Evolutionary conservation across 2,329 filamentous ascomycete species (phyloP), one percentile per base, ranked within the genome.

Genomic region (Dactylellina sp.): DNA sequence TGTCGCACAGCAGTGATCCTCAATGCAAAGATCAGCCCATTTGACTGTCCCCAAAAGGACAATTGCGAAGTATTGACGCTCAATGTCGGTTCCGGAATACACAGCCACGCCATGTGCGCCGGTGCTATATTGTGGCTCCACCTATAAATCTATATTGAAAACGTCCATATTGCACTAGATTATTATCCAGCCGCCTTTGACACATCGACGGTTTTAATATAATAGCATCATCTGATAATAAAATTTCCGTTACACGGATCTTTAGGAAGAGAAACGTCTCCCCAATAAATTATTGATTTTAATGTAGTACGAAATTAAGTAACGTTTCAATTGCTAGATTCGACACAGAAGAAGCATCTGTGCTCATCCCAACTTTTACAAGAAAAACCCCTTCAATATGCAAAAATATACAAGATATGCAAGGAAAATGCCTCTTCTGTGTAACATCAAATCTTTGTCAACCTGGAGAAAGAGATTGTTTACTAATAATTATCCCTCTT

Each of bases 191-290:
- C 53, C 53, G 53, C 53, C 24, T 32, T 32, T 32, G 37, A 44
- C 53, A 37, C 53, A 57, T 57, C 37, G 53, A 57, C 53, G 37
- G 40, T 44, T 44, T 44, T 57, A 57, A 57, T 57, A 57, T 57
- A 57, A 44, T 57, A 44, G 20, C n/a, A 44, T 35, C 22, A 57
- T 25, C 39, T 22, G 22, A 44, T 53, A 18, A 46, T n/a, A n/a
- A 46, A 37, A 53, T 32, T 25, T 44, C 37, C 53, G 37, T 44
- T 57, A 57, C 37, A 57, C 53, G 22, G 25, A 44, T 28, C 14
- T 28, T 18, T 11, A 53, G 6, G 2, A 20, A 52, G 47, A 52
- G 6, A 24, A 40, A n/a, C n/a, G n/a, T n/a, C n/a, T n/a, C n/a
- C n/a, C n/a, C n/a, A n/a, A n/a, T n/a, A n/a, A n/a, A n/a, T n/a